A percentile compares a stretch with the other conserved stretches of the same genome.
Conservation (phyloP, 2,329 filamentous ascomycete species). For the Phoma sp. region DNA sequence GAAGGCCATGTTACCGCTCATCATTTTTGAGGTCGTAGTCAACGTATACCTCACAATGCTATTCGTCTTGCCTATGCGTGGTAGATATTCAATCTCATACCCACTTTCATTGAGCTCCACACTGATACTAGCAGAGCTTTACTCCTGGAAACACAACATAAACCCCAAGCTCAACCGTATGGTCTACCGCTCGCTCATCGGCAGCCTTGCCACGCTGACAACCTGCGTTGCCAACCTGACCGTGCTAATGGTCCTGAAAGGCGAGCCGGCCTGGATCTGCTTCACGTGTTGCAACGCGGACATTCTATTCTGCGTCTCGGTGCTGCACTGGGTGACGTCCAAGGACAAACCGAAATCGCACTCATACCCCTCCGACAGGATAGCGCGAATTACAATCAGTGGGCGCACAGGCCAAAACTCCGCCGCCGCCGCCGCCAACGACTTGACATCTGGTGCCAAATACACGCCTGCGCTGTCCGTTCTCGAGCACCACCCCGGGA, state of each 20-base stretch:
- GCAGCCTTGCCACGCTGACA: conserved; percentile 61
- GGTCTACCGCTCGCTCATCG: conserved; percentile 65
- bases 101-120: not conserved
- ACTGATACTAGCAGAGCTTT: conserved; percentile 52
- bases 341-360: conserved; percentile 18
- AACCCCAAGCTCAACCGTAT: conserved; percentile 57
- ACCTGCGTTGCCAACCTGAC: conserved; percentile 66
- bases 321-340: conserved; percentile 66
- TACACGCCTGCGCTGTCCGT: too few relatives aligned
- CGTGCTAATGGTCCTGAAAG: conserved; percentile 63
- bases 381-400: too few relatives aligned
- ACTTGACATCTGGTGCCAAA: too few relatives aligned
- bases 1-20: conserved; percentile 65
- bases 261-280: conserved; percentile 70
- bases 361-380: too few relatives aligned
- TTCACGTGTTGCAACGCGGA: conserved; percentile 70
- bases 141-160: conserved; percentile 59
- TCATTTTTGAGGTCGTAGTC: conserved; percentile 65
- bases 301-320: conserved; percentile 64
- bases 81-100: conserved; percentile 45
- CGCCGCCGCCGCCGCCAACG: too few relatives aligned
- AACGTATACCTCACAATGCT: conserved; percentile 68
- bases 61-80: conserved; percentile 66
- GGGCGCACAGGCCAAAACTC: too few relatives aligned
- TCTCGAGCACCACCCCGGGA: too few relatives aligned